Conservation (phyloP, 1,284 basidiomycete genomes). For the Fomitopsis palustris region DNA sequence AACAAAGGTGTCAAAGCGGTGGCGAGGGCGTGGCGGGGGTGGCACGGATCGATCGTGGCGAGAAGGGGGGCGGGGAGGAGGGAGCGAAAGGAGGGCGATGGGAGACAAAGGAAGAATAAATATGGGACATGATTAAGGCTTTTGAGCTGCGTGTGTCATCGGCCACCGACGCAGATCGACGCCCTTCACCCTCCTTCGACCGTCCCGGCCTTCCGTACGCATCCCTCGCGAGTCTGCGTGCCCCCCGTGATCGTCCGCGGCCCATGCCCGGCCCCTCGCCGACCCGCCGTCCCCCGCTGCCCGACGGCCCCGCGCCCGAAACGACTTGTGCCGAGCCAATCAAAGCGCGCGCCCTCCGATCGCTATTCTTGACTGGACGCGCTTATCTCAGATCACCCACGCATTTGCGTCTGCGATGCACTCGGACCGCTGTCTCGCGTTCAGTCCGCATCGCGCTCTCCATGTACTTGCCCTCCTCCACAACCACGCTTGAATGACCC, state of each 20-base stretch:
- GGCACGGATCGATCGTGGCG: not conserved
- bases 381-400: not conserved
- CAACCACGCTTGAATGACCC: too few species aligned
- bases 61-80: not conserved
- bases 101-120: not conserved
- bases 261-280: not conserved
- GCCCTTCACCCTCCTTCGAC: not conserved
- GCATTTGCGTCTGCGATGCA: too few species aligned
- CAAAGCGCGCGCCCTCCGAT: not conserved
- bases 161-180: not conserved
- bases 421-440: too few species aligned
- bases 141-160: not conserved
- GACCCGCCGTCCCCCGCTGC: not conserved
- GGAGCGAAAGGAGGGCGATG: not conserved
- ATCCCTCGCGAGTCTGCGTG: too few species aligned
- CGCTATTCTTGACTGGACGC: not conserved
- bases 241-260: not conserved
- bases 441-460: too few species aligned
- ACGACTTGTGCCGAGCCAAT: not conserved
- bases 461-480: too few species aligned
- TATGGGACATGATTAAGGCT: not conserved
- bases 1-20: slow-evolving; percentile 1
- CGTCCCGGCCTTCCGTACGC: not conserved
- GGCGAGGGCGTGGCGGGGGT: not conserved
- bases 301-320: not conserved